Conservation (phyloP, 2,329 filamentous ascomycete species). For the Botrytis aclada region DNA sequence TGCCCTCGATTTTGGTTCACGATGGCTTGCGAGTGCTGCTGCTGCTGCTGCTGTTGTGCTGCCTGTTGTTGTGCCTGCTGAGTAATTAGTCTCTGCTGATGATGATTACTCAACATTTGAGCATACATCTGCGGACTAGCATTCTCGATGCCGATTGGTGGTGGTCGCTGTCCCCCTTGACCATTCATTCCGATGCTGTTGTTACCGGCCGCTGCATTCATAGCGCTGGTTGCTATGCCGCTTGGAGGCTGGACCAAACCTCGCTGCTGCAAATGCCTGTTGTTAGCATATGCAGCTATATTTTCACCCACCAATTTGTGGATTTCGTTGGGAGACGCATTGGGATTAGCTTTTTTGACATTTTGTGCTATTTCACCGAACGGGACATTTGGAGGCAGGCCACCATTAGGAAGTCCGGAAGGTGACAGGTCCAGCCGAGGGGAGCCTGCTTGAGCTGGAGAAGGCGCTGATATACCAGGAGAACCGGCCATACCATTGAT, state of each 20-base stretch:
- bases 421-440: slow-evolving; percentile 32
- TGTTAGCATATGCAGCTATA: slow-evolving; percentile 14
- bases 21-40: slow-evolving; percentile 21
- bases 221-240: slow-evolving; percentile 48
- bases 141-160: slow-evolving; percentile 38
- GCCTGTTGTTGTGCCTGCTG: slow-evolving; percentile 1
- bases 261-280: slow-evolving; percentile 35
- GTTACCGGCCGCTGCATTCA: slow-evolving; percentile 49
- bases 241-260: slow-evolving; percentile 37
- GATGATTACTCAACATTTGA: slow-evolving; percentile 49
- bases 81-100: slow-evolving; percentile 38
- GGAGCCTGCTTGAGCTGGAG: slow-evolving; percentile 34
- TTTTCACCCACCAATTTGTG: slow-evolving; percentile 39
- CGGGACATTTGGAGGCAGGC: slow-evolving; percentile 4
- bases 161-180: slow-evolving; percentile 15
- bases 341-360: slow-evolving; percentile 6
- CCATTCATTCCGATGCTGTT: slow-evolving; percentile 22
- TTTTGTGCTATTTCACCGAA: slow-evolving; percentile 11
- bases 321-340: slow-evolving; percentile 14
- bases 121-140: slow-evolving; percentile 48
- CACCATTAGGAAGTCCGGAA: slow-evolving; percentile 17
- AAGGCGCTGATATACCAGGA: slow-evolving; percentile 28
- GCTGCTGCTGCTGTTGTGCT: slow-evolving; percentile 38
- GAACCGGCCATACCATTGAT: slow-evolving; percentile 48
- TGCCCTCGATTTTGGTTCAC: slow-evolving; percentile 17